phyloP scores from a whole-genome alignment of 2,329 filamentous ascomycete species.

The Claviceps purpurea region DNA sequence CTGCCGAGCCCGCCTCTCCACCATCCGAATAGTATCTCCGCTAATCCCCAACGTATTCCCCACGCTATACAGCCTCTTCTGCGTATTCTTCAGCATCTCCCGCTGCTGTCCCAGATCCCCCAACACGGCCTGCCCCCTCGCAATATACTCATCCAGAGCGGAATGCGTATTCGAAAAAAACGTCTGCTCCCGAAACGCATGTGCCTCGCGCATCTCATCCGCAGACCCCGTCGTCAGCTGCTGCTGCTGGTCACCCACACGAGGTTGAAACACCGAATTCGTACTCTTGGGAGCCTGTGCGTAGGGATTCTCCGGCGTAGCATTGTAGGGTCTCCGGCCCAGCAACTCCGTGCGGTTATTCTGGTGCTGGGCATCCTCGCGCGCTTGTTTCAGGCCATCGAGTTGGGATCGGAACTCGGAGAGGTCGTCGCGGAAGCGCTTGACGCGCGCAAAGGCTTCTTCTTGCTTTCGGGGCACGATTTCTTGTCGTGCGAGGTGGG shows the following conservation, averaged over 20 bases:
- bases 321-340: constrained; percentile 64
- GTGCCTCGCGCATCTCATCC: constrained; percentile 61
- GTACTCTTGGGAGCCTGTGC: constrained; percentile 34
- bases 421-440: constrained; percentile 74
- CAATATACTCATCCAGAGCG: constrained; percentile 87
- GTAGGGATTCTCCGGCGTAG: constrained; percentile 90
- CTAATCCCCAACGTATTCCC: constrained; percentile 88
- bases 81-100: constrained; percentile 90
- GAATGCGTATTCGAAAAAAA: constrained; percentile 74
- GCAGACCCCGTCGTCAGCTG: constrained; percentile 29
- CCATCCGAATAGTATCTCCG: constrained; percentile 93
- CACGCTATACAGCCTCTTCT: constrained; percentile 79
- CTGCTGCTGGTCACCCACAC: constrained; percentile 18
- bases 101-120: constrained; percentile 80
- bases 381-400: constrained; percentile 60
- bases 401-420: constrained; percentile 67
- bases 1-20: constrained; percentile 79
- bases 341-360: constrained; percentile 68
- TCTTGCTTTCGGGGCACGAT: constrained; percentile 83
- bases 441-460: constrained; percentile 74
- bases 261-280: constrained; percentile 25
- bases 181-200: constrained; percentile 77
- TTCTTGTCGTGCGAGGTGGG: constrained; percentile 71
- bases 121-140: constrained; percentile 77
- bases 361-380: constrained; percentile 58